A percentile compares a stretch with the other conserved stretches of the same genome.
Conservation (phyloP, 139 green algal species). For the Diplosphaera chodatii region DNA sequence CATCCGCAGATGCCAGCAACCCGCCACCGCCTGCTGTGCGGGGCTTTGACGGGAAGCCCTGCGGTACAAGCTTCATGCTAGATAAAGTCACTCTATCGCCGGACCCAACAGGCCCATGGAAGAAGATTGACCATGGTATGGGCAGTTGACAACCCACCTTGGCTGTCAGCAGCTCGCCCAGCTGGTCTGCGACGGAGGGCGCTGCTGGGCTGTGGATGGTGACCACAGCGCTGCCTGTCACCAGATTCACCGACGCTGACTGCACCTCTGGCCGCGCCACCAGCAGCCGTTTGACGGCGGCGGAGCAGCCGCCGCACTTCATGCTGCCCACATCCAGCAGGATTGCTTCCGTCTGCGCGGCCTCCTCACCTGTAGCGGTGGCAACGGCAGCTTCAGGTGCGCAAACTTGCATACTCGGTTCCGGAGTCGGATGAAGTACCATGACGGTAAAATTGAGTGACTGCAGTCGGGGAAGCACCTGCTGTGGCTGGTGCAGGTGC, state of each 20-base stretch:
- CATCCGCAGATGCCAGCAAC: constrained; percentile 24
- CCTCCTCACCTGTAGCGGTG: background rate
- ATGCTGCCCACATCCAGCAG: constrained; percentile 61
- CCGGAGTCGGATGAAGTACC: too few species aligned
- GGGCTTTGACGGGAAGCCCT: constrained; percentile 66
- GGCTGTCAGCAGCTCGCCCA: constrained; percentile 38
- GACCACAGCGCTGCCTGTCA: constrained; percentile 64
- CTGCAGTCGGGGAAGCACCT: too few species aligned
- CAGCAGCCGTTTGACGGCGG: constrained; percentile 61
- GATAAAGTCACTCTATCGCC: too few species aligned
- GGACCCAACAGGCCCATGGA: too few species aligned
- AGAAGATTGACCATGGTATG: background rate
- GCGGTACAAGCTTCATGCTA: too few species aligned
- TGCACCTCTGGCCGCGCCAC: constrained; percentile 31
- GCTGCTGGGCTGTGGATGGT: constrained; percentile 9
- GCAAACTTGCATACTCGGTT: too few species aligned
- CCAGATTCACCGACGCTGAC: constrained; percentile 58
- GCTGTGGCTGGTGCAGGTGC: too few species aligned
- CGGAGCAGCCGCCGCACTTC: constrained; percentile 70
- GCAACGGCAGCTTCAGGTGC: too few species aligned
- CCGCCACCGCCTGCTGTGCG: constrained; percentile 14
- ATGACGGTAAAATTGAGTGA: too few species aligned
- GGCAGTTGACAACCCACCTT: constrained; percentile 19
- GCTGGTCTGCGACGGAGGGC: background rate
- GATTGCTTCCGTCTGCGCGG: constrained; percentile 17